phyloP scores from a whole-genome alignment of 306 rosid species.

The Parietaria judaica region DNA sequence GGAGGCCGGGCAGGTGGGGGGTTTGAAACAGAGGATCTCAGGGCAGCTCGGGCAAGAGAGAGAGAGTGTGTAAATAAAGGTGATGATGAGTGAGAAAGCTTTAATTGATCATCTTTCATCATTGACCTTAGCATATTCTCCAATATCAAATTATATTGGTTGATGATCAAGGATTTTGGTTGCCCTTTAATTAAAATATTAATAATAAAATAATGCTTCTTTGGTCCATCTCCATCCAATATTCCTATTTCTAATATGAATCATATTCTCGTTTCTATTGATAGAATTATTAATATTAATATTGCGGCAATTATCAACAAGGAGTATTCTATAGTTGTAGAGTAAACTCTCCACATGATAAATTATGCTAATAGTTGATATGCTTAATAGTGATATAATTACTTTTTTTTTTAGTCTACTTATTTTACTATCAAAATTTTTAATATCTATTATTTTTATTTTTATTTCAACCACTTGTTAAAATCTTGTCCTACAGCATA shows the following conservation, averaged over 20 bases:
- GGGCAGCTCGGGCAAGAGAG: slow-evolving; percentile 53
- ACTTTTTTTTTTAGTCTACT: not conserved
- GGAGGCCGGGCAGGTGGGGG: slow-evolving; percentile 38
- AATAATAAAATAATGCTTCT: too few species aligned
- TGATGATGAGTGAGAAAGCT: not conserved
- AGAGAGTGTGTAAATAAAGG: not conserved
- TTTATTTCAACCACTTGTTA: too few species aligned
- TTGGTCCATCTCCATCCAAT: slow-evolving; percentile 4
- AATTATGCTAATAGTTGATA: not conserved
- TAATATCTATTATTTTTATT: too few species aligned
- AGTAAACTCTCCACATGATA: not conserved
- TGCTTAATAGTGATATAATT: too few species aligned
- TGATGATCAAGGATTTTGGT: not conserved
- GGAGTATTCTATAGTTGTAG: not conserved
- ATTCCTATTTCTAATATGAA: not conserved
- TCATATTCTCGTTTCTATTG: not conserved
- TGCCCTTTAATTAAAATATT: not conserved
- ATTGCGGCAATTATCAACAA: not conserved
- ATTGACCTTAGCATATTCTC: slow-evolving; percentile 22
- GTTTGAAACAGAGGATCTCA: slow-evolving; percentile 22
- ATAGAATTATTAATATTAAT: not conserved
- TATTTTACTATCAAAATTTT: too few species aligned
- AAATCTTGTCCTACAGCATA: too few species aligned
- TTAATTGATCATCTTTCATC: not conserved
- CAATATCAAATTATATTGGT: slow-evolving; percentile 6